These are phyloP conservation scores for Saccharomyces hybrid DNA, from an alignment of 1,139 yeast genomes.

Conservation along the genomic window DNA sequence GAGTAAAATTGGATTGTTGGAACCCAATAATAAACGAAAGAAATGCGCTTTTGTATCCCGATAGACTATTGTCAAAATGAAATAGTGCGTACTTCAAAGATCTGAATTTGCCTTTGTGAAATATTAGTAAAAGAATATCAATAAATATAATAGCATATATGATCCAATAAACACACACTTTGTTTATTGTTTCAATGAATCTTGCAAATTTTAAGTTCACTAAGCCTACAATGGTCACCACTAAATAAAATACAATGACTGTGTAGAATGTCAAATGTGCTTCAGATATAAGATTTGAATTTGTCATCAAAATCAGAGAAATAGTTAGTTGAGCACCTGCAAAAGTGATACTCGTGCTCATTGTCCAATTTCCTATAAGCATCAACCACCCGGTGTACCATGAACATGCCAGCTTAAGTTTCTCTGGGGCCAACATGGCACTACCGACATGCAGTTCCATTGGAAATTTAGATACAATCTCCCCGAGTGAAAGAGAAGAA, in stretches of 20 bases:
- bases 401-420: slow-evolving; percentile 47
- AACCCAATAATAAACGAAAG: slow-evolving; percentile 67
- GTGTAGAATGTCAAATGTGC: slow-evolving; percentile 48
- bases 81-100: slow-evolving; percentile 54
- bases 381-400: slow-evolving; percentile 77
- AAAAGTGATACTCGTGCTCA: slow-evolving; percentile 63
- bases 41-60: slow-evolving; percentile 59
- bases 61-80: slow-evolving; percentile 60
- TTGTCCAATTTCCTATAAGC: slow-evolving; percentile 68
- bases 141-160: slow-evolving; percentile 63
- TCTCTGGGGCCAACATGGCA: slow-evolving; percentile 55
- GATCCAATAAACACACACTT: slow-evolving; percentile 65
- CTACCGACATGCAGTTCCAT: slow-evolving; percentile 71
- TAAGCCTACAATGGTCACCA: slow-evolving; percentile 53
- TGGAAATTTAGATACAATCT: slow-evolving; percentile 66
- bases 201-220: slow-evolving; percentile 55
- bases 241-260: slow-evolving; percentile 45
- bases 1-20: slow-evolving; percentile 69
- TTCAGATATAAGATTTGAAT: slow-evolving; percentile 44
- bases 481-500: slow-evolving; percentile 61
- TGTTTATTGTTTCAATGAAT: slow-evolving; percentile 55
- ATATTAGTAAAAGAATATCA: slow-evolving; percentile 53
- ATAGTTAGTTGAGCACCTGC: slow-evolving; percentile 68
- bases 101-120: slow-evolving; percentile 51
- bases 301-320: slow-evolving; percentile 54